phyloP scores from a whole-genome alignment of 352 stramenopile species.

The Phytophthora lateralis region DNA sequence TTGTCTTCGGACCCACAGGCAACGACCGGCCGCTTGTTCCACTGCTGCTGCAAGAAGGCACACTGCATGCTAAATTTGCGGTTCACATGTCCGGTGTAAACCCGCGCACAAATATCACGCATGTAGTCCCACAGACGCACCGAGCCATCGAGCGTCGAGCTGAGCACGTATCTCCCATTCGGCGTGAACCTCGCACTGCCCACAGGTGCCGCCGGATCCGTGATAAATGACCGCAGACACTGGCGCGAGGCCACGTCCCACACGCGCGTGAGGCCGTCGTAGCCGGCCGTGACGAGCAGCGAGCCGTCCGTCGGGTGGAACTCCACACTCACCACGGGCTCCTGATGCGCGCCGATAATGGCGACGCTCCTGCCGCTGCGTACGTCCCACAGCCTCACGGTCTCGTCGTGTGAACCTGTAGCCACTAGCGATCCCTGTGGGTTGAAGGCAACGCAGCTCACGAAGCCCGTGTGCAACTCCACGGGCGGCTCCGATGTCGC shows the following conservation, averaged over 20 bases:
- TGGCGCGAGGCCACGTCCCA: slow-evolving; percentile 97
- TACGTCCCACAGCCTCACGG: slow-evolving; percentile 96
- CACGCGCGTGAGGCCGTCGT: slow-evolving; percentile 88
- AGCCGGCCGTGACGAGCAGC: slow-evolving; percentile 86
- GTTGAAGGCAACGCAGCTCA: slow-evolving; percentile 96
- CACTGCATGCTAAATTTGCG: slow-evolving; percentile 89
- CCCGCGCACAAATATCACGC: slow-evolving; percentile 61
- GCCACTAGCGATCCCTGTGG: slow-evolving; percentile 92
- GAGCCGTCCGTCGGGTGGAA: slow-evolving; percentile 95
- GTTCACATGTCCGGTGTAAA: slow-evolving; percentile 80
- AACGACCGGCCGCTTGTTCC: slow-evolving; percentile 52
- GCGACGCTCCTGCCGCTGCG: slow-evolving; percentile 89
- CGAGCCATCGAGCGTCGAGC: slow-evolving; percentile 90
- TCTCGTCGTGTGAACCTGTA: slow-evolving; percentile 94
- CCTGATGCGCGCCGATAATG: slow-evolving; percentile 92
- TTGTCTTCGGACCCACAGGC: slow-evolving; percentile 94
- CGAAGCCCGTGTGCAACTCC: slow-evolving; percentile 94
- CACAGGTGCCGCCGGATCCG: slow-evolving; percentile 58
- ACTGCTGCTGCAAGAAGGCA: slow-evolving; percentile 74
- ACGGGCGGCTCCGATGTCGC: slow-evolving; percentile 46
- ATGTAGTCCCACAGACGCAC: slow-evolving; percentile 93
- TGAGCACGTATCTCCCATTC: slow-evolving; percentile 94
- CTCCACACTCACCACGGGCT: slow-evolving; percentile 94
- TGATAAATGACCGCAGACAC: slow-evolving; percentile 94
- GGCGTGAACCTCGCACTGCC: slow-evolving; percentile 91